Evolutionary conservation across 208 protist species (phyloP).

Genomic region (Acanthamoeba royreba): DNA sequence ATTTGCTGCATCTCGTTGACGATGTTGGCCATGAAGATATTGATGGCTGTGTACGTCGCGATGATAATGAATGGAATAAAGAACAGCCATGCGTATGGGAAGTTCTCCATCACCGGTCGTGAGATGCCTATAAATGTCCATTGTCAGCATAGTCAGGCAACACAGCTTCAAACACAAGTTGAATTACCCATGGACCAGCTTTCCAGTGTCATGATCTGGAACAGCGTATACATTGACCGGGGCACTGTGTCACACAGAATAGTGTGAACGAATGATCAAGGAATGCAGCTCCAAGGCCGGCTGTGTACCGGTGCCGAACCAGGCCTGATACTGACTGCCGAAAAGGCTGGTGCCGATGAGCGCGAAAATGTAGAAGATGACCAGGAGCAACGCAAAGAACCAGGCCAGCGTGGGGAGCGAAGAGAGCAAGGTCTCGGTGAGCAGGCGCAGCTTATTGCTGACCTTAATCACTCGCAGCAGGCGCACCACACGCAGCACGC

Average conservation of each 20-base stretch:
- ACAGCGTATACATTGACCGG: neutral
- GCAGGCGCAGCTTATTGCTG: neutral
- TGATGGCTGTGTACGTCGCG: neutral
- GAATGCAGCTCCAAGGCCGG: neutral
- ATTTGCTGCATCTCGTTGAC: conserved; percentile 19
- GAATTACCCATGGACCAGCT: neutral
- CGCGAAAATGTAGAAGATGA: conserved; percentile 1
- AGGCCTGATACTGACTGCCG: neutral
- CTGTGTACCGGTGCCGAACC: neutral
- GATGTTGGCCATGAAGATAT: conserved; percentile 11
- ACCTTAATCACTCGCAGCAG: neutral
- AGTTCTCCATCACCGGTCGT: neutral
- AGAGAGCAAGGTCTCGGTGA: neutral
- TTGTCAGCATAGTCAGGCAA: too few species aligned
- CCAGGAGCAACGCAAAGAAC: neutral
- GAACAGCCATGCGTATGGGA: neutral
- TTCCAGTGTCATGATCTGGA: neutral
- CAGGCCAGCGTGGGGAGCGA: neutral
- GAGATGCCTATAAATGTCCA: neutral
- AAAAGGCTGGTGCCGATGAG: neutral
- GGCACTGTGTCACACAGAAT: neutral
- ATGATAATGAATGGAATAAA: neutral
- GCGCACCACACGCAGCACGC: neutral
- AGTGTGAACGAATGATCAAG: neutral
- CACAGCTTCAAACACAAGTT: too few species aligned